phyloP scores from a whole-genome alignment of 345 rosid species.

The Chamaenerion angustifolium region DNA sequence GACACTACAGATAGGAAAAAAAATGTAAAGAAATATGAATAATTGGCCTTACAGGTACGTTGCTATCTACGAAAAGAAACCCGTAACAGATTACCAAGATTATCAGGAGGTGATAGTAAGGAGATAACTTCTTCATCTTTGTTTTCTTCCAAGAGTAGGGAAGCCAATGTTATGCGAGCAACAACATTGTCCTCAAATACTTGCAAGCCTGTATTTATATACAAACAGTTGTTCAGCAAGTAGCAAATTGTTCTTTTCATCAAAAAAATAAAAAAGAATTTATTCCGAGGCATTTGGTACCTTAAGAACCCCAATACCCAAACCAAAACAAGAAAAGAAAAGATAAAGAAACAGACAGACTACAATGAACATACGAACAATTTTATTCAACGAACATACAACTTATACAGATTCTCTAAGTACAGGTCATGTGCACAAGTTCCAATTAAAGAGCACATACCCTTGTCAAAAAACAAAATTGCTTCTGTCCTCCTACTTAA shows the following conservation, averaged over 20 bases:
- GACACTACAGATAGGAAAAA: constrained; percentile 12
- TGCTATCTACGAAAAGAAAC: not conserved
- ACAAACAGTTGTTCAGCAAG: not conserved
- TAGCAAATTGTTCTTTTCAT: not conserved
- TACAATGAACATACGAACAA: no score
- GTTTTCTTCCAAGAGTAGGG: constrained; percentile 62
- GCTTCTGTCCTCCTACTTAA: constrained; percentile 53
- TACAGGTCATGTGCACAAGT: no score
- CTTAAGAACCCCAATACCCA: no score
- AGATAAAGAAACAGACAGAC: no score
- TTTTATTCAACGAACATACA: no score
- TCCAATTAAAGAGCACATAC: not conserved
- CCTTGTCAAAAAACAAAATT: constrained; percentile 50
- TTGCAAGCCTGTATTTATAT: constrained; percentile 43
- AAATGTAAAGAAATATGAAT: not conserved
- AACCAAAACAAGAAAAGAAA: no score
- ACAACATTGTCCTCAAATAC: constrained; percentile 39
- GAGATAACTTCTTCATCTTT: constrained; percentile 76
- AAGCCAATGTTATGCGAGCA: constrained; percentile 62
- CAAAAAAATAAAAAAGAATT: not conserved
- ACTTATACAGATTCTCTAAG: no score
- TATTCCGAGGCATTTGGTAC: not conserved
- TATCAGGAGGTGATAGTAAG: constrained; percentile 61
- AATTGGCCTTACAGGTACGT: not conserved
- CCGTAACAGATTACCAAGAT: constrained; percentile 22